These are phyloP conservation scores for Benincasa hispida DNA, from an alignment of 306 rosid genomes.

Conservation along the genomic window DNA sequence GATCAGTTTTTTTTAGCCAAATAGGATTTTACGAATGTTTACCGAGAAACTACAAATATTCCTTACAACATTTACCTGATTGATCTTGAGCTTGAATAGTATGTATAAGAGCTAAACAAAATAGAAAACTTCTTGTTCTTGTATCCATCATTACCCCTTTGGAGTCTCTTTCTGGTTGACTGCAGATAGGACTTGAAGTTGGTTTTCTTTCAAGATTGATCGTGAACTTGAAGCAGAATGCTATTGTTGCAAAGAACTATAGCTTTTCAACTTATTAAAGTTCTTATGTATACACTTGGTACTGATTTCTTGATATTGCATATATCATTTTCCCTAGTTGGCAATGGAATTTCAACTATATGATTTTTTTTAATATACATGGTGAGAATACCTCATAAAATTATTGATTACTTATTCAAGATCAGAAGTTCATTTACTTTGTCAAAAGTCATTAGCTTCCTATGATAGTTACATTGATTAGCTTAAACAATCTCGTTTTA, in stretches of 20 bases:
- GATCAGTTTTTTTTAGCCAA: not conserved
- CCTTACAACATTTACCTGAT: not conserved
- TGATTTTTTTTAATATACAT: not conserved
- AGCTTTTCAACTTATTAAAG: not conserved
- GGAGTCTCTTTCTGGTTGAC: not conserved
- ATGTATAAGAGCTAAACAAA: not conserved
- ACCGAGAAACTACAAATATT: not conserved
- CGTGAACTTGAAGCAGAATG: not conserved
- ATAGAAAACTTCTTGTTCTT: not conserved
- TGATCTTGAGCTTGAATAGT: constrained; percentile 5
- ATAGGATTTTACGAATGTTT: not conserved
- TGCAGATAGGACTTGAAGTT: not conserved
- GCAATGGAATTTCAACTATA: not conserved
- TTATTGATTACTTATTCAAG: not conserved
- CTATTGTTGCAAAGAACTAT: not conserved
- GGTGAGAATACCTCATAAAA: not conserved
- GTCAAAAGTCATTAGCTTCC: not conserved
- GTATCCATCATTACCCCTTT: not conserved
- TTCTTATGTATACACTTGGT: not conserved
- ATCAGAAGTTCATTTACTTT: not conserved
- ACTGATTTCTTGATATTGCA: not conserved
- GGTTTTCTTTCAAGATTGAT: not conserved
- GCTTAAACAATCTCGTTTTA: not conserved
- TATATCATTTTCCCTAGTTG: not conserved
- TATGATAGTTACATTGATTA: not conserved